Conservation (phyloP, 768 basidiomycete species). For the Lactifluus piperatus region DNA sequence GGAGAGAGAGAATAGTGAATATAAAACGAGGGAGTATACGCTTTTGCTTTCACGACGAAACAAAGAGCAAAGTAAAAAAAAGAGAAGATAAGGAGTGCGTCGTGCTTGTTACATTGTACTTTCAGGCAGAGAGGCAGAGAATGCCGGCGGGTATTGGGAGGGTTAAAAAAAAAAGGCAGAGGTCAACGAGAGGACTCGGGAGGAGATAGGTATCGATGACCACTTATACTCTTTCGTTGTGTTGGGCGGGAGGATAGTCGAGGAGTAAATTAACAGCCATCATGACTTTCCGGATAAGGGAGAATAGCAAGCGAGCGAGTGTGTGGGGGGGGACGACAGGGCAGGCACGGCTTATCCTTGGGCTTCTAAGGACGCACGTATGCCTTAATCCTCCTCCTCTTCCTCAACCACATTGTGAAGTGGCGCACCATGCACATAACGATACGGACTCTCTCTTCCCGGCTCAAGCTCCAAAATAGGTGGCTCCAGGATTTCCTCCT, state of each 20-base stretch:
- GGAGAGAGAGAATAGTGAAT: background rate
- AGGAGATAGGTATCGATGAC: background rate
- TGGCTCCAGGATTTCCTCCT: slow-evolving; percentile 28
- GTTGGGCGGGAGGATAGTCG: too few relatives aligned
- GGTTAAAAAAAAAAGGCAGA: background rate
- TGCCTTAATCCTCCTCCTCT: slow-evolving; percentile 46
- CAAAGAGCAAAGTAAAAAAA: background rate
- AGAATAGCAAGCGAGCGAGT: too few relatives aligned
- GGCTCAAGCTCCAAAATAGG: slow-evolving; percentile 31
- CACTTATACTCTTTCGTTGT: background rate
- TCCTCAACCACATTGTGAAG: slow-evolving; percentile 83
- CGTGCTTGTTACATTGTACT: background rate
- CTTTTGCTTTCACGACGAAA: background rate
- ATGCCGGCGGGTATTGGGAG: background rate
- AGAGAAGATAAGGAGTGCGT: too few relatives aligned
- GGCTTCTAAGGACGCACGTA: too few relatives aligned
- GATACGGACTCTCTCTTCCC: slow-evolving; percentile 53
- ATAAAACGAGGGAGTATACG: background rate
- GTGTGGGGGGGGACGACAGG: too few relatives aligned
- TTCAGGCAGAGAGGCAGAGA: background rate
- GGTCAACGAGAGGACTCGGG: background rate
- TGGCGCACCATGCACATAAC: slow-evolving; percentile 79
- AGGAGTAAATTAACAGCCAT: background rate
- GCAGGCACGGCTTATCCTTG: too few relatives aligned
- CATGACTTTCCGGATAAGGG: too few relatives aligned